Conservation (phyloP, 768 basidiomycete species). For the Russula virescens region DNA sequence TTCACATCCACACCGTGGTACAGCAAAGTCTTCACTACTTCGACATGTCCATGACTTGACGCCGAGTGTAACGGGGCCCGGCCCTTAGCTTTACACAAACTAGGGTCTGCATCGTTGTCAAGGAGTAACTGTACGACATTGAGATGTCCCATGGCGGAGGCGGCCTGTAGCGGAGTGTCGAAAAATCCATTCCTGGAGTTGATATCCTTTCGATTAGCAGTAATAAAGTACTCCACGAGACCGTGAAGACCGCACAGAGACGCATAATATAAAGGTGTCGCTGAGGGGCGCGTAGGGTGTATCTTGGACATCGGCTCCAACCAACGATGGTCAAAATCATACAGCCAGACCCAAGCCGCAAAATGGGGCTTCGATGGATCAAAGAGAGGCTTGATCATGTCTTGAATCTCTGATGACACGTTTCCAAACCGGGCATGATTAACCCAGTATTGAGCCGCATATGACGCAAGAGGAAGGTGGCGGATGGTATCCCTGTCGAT, state of each 20-base stretch:
- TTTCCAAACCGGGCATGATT: neutral
- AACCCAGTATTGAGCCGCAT: conserved; percentile 9
- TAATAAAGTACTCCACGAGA: neutral
- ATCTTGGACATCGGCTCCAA: neutral
- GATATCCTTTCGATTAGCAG: neutral
- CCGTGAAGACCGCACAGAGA: neutral
- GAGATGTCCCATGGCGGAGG: neutral
- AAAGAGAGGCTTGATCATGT: neutral
- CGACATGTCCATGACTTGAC: neutral
- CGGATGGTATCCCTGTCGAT: neutral
- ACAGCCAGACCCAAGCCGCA: conserved; percentile 9
- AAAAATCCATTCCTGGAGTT: neutral
- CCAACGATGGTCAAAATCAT: neutral
- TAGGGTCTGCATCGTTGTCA: neutral
- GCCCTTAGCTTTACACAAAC: neutral
- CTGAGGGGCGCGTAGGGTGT: neutral
- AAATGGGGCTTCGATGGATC: neutral
- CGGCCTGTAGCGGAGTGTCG: neutral
- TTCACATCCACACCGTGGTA: neutral
- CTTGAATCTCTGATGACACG: neutral
- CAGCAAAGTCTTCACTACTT: neutral
- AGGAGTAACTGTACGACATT: neutral
- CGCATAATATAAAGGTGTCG: neutral
- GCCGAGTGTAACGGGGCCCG: neutral
- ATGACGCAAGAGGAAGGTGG: neutral